A percentile compares a stretch with the other conserved stretches of the same genome.
These are phyloP conservation scores for Glonium stellatum DNA, from an alignment of 495 filamentous ascomycete genomes.

Conservation along the genomic window DNA sequence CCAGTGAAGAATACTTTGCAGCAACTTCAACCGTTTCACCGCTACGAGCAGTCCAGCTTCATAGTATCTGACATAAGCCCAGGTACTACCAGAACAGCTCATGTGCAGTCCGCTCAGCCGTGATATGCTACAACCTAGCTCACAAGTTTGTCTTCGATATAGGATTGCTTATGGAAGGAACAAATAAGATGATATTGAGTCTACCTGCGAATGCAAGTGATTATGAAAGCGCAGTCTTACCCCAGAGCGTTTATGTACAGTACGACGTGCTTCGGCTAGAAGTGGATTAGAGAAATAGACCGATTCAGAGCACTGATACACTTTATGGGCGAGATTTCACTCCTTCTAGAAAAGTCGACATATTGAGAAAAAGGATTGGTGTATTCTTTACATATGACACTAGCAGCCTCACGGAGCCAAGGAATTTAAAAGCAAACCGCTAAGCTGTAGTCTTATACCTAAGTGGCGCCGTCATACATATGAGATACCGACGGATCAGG, in stretches of 20 bases:
- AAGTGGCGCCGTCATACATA: constrained; percentile 9
- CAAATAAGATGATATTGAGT: constrained; percentile 45
- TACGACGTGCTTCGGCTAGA: constrained; percentile 54
- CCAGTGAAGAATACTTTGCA: no score
- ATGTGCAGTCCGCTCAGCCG: constrained; percentile 30
- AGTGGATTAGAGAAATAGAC: constrained; percentile 27
- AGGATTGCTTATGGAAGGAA: constrained; percentile 39
- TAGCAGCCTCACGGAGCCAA: no score
- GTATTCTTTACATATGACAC: no score
- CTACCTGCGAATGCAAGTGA: constrained; percentile 49
- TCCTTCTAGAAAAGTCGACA: no score
- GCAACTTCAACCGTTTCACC: no score
- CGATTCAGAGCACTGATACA: no score
- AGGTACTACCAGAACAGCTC: constrained; percentile 9
- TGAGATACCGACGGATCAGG: constrained; percentile 3
- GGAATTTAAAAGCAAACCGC: no score
- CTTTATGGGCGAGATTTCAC: no score
- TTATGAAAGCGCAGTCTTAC: constrained; percentile 48
- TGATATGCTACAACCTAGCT: constrained; percentile 51
- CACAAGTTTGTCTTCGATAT: constrained; percentile 47
- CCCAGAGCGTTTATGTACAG: constrained; percentile 48
- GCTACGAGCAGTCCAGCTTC: no score
- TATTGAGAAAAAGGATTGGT: no score
- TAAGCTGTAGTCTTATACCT: no score
- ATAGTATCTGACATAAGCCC: no score